Conservation (phyloP, 192 early-diverging fungal species). For the Entomortierella chlamydospora region DNA sequence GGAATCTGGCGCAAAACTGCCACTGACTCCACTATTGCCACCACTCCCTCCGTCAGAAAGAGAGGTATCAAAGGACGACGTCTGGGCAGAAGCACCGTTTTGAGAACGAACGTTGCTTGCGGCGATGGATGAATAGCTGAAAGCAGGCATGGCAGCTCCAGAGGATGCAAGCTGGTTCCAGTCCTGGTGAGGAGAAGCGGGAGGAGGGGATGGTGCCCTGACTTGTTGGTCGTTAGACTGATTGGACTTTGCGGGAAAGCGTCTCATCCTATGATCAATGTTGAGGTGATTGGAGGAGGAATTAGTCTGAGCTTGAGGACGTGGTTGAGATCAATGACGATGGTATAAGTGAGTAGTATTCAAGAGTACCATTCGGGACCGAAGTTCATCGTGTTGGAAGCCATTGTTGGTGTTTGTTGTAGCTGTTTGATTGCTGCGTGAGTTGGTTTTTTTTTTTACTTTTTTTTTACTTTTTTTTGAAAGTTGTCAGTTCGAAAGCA, state of each 20-base stretch:
- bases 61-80: conserved; percentile 7
- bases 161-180: conserved; percentile 20
- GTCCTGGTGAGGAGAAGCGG: conserved; percentile 29
- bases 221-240: conserved; percentile 22
- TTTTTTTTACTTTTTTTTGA: not conserved
- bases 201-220: conserved; percentile 28
- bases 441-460: not conserved
- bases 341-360: not conserved
- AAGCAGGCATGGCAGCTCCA: conserved; percentile 27
- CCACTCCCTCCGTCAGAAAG: conserved; percentile 6
- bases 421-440: not conserved
- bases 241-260: conserved; percentile 39
- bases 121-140: conserved; percentile 42
- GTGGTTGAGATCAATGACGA: not conserved
- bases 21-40: not conserved
- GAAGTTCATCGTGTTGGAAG: conserved; percentile 79
- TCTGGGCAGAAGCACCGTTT: conserved; percentile 9
- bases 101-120: conserved; percentile 43
- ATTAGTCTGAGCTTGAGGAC: not conserved
- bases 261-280: conserved; percentile 41
- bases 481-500: not conserved
- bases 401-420: conserved; percentile 24
- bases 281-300: not conserved
- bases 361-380: conserved; percentile 76
- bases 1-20: conserved; percentile 31